phyloP scores from a whole-genome alignment of 768 basidiomycete species.

The Clavulina sp. region DNA sequence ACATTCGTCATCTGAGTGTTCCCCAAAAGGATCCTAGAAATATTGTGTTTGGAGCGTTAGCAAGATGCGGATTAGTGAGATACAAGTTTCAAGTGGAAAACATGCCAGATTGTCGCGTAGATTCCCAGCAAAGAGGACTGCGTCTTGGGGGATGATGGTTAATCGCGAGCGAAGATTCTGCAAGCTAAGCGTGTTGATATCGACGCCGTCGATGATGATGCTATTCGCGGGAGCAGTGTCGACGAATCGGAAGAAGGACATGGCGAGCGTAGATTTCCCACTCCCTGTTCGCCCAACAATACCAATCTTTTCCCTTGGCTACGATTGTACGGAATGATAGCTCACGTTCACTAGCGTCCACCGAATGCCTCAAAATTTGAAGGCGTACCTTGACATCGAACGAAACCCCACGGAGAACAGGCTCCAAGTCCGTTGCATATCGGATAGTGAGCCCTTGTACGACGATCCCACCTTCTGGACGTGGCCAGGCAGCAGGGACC shows the following conservation, averaged over 20 bases:
- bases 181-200: constrained; percentile 20
- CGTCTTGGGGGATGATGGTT: constrained; percentile 26
- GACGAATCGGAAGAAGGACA: constrained; percentile 23
- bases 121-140: constrained; percentile 20
- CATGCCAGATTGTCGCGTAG: constrained; percentile 1
- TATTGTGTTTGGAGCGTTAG: too few species aligned
- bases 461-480: constrained; percentile 10
- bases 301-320: background rate
- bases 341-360: too few species aligned
- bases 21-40: constrained; percentile 20
- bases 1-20: constrained; percentile 27
- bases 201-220: constrained; percentile 26
- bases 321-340: background rate
- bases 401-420: constrained; percentile 21
- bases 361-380: too few species aligned
- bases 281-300: constrained; percentile 7
- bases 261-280: constrained; percentile 19
- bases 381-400: constrained; percentile 17
- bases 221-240: constrained; percentile 21
- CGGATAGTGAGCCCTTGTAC: constrained; percentile 18
- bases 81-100: background rate
- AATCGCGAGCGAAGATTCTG: background rate
- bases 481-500: constrained; percentile 18
- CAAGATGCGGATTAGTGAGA: constrained; percentile 12
- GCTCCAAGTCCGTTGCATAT: constrained; percentile 13